Evolutionary conservation across 1,139 yeast genomes (phyloP).

Genomic region (Magnusiomyces suaveolens): DNA sequence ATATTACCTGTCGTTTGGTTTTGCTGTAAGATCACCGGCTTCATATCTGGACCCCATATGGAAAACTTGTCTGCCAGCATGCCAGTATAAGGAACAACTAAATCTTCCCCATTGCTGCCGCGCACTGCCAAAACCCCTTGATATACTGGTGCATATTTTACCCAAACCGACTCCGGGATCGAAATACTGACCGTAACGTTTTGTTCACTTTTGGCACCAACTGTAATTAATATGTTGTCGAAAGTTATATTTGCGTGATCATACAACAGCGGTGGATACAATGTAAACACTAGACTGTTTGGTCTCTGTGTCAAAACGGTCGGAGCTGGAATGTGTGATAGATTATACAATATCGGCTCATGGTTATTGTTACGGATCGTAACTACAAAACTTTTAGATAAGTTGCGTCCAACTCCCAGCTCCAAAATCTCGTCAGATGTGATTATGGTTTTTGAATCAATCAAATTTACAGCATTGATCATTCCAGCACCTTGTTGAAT

Average conservation of each 20-base stretch:
- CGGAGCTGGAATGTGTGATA: slow-evolving; percentile 12
- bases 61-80: not conserved
- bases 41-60: not conserved
- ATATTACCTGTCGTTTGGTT: not conserved
- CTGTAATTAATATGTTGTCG: not conserved
- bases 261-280: slow-evolving; percentile 13
- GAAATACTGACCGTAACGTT: not conserved
- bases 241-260: slow-evolving; percentile 10
- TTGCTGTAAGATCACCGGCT: not conserved
- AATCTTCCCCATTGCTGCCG: slow-evolving; percentile 16
- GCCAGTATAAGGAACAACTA: slow-evolving; percentile 21
- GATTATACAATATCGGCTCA: slow-evolving; percentile 12
- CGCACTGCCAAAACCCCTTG: slow-evolving; percentile 6
- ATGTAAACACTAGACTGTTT: not conserved
- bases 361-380: slow-evolving; percentile 15
- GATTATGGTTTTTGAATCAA: slow-evolving; percentile 30
- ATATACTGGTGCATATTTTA: not conserved
- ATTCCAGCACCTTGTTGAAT: slow-evolving; percentile 26
- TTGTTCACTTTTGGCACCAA: not conserved
- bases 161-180: not conserved
- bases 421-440: slow-evolving; percentile 16
- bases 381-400: slow-evolving; percentile 13
- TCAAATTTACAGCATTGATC: slow-evolving; percentile 31
- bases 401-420: slow-evolving; percentile 9
- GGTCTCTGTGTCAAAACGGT: slow-evolving; percentile 10